Evolutionary conservation across 306 rosid genomes (phyloP).

Genomic region (Citrullus amarus): DNA sequence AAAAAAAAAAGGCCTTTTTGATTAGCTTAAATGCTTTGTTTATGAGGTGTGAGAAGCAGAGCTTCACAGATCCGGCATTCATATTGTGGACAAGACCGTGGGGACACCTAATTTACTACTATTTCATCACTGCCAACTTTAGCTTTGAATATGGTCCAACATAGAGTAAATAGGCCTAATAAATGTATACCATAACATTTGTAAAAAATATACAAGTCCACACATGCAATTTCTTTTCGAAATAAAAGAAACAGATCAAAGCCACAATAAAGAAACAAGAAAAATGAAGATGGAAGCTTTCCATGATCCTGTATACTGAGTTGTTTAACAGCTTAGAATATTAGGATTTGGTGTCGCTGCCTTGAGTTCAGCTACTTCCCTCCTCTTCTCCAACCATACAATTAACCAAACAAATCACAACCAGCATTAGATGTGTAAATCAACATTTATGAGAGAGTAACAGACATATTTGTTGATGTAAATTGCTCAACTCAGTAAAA

Average conservation of each 20-base stretch:
- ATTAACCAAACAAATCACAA: background rate
- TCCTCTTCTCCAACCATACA: constrained; percentile 2
- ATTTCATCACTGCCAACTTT: constrained; percentile 12
- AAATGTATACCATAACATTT: constrained; percentile 4
- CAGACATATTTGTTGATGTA: background rate
- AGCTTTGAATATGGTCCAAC: constrained; percentile 15
- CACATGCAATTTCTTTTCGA: background rate
- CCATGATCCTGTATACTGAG: background rate
- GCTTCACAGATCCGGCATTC: constrained; percentile 10
- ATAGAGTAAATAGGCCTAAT: constrained; percentile 12
- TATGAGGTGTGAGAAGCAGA: constrained; percentile 11
- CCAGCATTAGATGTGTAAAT: background rate
- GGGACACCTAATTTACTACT: constrained; percentile 7
- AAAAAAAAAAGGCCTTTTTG: background rate
- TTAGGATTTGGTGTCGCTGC: background rate
- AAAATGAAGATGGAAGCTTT: background rate
- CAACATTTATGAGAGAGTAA: background rate
- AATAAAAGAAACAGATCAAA: constrained; percentile 8
- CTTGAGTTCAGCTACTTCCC: background rate
- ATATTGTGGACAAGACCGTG: constrained; percentile 7
- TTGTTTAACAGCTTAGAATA: background rate
- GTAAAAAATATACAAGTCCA: constrained; percentile 5
- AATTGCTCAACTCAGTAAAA: background rate
- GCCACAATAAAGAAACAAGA: constrained; percentile 1
- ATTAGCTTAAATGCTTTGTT: constrained; percentile 11